Base-by-base conservation (phyloP, 2,329 filamentous ascomycete species). In the Colletotrichum theobromicola region DNA sequence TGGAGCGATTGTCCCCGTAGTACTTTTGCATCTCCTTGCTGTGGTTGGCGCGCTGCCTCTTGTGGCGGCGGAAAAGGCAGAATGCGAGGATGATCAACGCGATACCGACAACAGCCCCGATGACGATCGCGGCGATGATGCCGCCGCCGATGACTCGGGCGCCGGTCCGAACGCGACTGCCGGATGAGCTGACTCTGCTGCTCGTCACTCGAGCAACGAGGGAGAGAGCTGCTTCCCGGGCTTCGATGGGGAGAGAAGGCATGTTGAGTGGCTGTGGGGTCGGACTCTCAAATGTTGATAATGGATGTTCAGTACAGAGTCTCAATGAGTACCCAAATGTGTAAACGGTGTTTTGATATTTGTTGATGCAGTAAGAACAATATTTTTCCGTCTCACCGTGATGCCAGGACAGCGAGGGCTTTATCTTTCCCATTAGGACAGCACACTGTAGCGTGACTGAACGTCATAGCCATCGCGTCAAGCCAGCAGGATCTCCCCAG, bases 21-120 rank as follows among this genome's bases (percentile, higher is more conserved):
- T 72, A 72, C 21, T 74, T 74, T 13, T 50, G n/a, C 68, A 72
- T 72, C 62, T 72, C 72, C 55, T 74, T 63, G n/a, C 57, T 9
- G 15, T 57, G 62, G 2, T 18, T 57, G 6, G 24, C 24, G 18
- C 67, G 21, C 18, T 37, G 60, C 7, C 21, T 74, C 57, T 62
- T 61, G 62, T 57, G 35, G 6, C 72, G 68, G 18, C 68, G 72
- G 42, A 67, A 63, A 2, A 74, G 9, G 28, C n/a, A 30, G 57
- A 57, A 28, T 18, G 12, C 37, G 21, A 67, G 15, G 32, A 74
- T 9, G 16, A 74, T 5, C 3, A 26, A 3, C 7, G 16, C 72
- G 18, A 74, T 42, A 2, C 55, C 60, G 10, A 63, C 28, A 13
- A 74, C n/a, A 10, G 5, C 30, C 1, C 30, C 62, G 21, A 74